phyloP scores from a whole-genome alignment of 179 eudicot species.

The Dionaea muscipula region DNA sequence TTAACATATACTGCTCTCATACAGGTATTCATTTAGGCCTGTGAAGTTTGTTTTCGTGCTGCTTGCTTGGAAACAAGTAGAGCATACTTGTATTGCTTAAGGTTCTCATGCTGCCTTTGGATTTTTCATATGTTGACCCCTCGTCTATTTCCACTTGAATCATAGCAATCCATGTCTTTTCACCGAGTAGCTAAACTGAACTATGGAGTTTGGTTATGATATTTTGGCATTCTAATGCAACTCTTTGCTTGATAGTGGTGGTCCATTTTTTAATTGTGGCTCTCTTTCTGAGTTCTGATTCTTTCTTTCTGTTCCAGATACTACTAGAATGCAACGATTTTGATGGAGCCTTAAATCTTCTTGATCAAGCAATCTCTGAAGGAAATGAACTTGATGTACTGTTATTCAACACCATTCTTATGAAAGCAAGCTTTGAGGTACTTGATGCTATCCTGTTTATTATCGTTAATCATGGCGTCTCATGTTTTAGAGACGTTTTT shows the following conservation, averaged over 20 bases:
- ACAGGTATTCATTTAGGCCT: conserved; percentile 33
- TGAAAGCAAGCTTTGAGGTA: conserved; percentile 51
- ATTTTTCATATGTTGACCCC: no score
- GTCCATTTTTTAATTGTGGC: background rate
- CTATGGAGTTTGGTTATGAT: no score
- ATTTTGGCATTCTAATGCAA: background rate
- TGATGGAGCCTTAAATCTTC: conserved; percentile 53
- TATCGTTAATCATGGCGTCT: background rate
- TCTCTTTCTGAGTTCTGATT: conserved; percentile 9
- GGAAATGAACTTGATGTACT: conserved; percentile 50
- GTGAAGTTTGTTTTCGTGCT: no score
- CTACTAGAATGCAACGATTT: conserved; percentile 43
- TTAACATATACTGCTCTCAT: conserved; percentile 52
- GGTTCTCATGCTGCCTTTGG: no score
- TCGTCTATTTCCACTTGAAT: no score
- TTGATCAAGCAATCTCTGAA: conserved; percentile 44
- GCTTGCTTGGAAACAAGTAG: no score
- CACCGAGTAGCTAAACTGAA: no score
- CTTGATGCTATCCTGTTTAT: background rate
- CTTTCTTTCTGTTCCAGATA: conserved; percentile 47
- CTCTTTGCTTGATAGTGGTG: conserved; percentile 4
- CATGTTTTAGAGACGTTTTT: no score
- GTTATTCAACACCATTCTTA: conserved; percentile 57
- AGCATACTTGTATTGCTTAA: no score
- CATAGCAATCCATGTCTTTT: no score